Conservation (phyloP, 148 eudicot genomes). For the Fagopyrum tataricum region DNA sequence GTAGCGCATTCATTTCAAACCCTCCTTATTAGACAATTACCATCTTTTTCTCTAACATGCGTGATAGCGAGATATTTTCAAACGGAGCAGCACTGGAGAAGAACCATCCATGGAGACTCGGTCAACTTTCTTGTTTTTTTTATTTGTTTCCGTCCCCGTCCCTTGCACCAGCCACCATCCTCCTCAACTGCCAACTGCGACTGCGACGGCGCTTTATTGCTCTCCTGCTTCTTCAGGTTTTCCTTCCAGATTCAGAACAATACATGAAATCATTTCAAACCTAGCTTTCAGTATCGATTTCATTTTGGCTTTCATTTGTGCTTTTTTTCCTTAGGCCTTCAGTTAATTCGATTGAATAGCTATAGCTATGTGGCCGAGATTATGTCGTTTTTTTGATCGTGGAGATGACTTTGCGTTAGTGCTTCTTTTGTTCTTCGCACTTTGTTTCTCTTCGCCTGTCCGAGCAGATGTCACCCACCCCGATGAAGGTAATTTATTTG, state of each 20-base stretch:
- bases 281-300: not conserved
- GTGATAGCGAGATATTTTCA: not conserved
- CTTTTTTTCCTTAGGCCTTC: not conserved
- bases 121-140: not conserved
- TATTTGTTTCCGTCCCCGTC: slow-evolving; percentile 1
- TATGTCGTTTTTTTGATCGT: not conserved
- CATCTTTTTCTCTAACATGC: too few relatives aligned
- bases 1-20: too few relatives aligned
- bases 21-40: too few relatives aligned
- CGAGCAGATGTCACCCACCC: slow-evolving; percentile 2
- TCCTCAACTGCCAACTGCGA: slow-evolving; percentile 4
- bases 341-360: not conserved
- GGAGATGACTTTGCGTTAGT: not conserved
- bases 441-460: slow-evolving; percentile 3
- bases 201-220: not conserved
- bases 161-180: not conserved
- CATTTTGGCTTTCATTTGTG: not conserved
- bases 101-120: slow-evolving; percentile 2
- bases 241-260: not conserved
- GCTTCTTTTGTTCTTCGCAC: slow-evolving; percentile 2
- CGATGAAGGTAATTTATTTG: not conserved
- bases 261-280: not conserved
- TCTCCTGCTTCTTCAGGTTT: not conserved
- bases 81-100: not conserved
- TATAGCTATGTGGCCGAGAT: slow-evolving; percentile 8